These are phyloP conservation scores for Piper betle DNA, from an alignment of 164 flowering plant species.

Conservation along the genomic window DNA sequence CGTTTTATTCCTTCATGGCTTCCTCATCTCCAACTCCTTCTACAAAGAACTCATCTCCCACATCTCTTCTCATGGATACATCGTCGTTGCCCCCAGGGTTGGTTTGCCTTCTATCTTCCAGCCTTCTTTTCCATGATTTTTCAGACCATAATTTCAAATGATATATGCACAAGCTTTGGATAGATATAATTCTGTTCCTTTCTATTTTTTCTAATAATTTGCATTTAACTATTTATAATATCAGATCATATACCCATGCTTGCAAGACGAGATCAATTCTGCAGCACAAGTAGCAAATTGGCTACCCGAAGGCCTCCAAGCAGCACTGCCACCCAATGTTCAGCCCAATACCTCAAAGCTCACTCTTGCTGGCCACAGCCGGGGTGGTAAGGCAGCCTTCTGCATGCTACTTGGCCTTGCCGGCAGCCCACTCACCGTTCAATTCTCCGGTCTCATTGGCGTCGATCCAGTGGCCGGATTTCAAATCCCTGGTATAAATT, in stretches of 20 bases:
- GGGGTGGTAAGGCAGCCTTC: slow-evolving; percentile 48
- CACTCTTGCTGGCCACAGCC: slow-evolving; percentile 39
- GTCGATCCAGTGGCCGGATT: slow-evolving; percentile 44
- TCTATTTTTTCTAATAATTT: background rate
- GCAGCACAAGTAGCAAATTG: slow-evolving; percentile 17
- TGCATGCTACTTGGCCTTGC: slow-evolving; percentile 22
- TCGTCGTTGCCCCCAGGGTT: slow-evolving; percentile 59
- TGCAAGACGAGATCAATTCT: background rate
- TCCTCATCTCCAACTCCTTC: slow-evolving; percentile 26
- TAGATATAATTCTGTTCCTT: no score
- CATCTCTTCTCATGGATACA: slow-evolving; percentile 64
- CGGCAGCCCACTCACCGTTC: background rate
- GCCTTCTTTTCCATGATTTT: background rate
- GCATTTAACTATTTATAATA: background rate
- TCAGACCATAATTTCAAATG: background rate
- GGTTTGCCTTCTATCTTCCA: no score
- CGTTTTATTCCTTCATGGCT: slow-evolving; percentile 46
- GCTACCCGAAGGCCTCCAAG: slow-evolving; percentile 23
- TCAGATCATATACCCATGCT: background rate
- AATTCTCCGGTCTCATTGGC: slow-evolving; percentile 27
- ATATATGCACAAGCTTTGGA: background rate
- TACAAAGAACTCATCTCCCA: slow-evolving; percentile 42
- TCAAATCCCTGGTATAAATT: background rate
- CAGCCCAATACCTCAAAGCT: slow-evolving; percentile 16
- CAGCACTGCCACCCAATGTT: slow-evolving; percentile 16